A percentile compares a stretch with the other conserved stretches of the same genome.
Conservation (phyloP, 495 filamentous ascomycete species). For the Xylaria telfairii region DNA sequence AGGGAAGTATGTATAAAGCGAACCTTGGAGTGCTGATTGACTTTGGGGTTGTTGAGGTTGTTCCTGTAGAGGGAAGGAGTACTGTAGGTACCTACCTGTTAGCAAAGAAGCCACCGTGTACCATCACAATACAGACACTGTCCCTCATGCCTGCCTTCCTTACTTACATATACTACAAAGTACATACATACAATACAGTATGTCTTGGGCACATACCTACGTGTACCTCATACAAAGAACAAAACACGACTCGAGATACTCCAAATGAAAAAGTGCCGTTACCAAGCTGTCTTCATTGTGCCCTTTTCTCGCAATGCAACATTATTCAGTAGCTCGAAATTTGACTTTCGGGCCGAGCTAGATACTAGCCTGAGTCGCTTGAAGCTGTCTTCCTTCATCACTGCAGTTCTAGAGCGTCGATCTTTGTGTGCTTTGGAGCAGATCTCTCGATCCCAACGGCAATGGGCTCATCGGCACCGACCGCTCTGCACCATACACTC, state of each 20-base stretch:
- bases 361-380: background rate
- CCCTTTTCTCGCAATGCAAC: background rate
- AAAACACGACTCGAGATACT: no score
- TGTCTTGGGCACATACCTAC: no score
- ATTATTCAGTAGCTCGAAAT: background rate
- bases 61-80: background rate
- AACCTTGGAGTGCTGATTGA: no score
- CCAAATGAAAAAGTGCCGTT: no score
- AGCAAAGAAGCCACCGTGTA: background rate
- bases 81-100: no score
- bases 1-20: no score
- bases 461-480: slow-evolving; percentile 1
- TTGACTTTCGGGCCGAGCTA: background rate
- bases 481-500: slow-evolving; percentile 9
- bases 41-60: background rate
- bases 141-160: background rate
- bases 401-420: slow-evolving; percentile 8
- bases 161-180: no score
- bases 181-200: no score
- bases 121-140: background rate
- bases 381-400: background rate
- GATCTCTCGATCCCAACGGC: background rate
- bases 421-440: background rate
- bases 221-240: no score
- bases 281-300: background rate